Evolutionary conservation across 73 alveolate genomes (phyloP).

Genomic region (Paramecium sexaurelia): DNA sequence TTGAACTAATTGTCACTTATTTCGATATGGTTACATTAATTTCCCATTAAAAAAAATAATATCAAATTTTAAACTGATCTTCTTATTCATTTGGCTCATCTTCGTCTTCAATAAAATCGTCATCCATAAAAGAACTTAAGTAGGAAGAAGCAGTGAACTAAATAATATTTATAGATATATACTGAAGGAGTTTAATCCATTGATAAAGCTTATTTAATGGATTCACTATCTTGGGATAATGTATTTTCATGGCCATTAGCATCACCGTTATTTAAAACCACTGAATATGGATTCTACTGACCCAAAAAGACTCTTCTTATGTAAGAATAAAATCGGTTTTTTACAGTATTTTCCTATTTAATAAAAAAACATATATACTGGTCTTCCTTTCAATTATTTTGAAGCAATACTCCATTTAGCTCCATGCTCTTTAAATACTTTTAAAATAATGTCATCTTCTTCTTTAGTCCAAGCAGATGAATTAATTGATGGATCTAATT

Average conservation of each 20-base stretch:
- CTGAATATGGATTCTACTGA: conserved; percentile 35
- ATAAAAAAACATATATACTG: neutral
- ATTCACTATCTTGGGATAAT: conserved; percentile 10
- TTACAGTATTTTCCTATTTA: conserved; percentile 45
- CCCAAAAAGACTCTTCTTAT: conserved; percentile 48
- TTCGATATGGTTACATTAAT: conserved; percentile 30
- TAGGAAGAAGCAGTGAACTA: conserved; percentile 43
- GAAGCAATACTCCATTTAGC: conserved; percentile 57
- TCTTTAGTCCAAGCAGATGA: neutral
- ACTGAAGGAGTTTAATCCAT: conserved; percentile 45
- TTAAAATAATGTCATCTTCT: conserved; percentile 50
- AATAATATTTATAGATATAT: neutral
- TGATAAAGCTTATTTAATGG: conserved; percentile 28
- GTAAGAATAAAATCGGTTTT: conserved; percentile 49
- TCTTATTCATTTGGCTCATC: neutral
- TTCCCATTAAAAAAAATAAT: conserved; percentile 23
- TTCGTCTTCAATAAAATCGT: conserved; percentile 27
- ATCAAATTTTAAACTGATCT: conserved; percentile 54
- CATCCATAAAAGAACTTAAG: conserved; percentile 43
- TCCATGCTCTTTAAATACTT: conserved; percentile 42
- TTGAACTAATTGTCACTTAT: neutral
- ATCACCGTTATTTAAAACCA: conserved; percentile 24
- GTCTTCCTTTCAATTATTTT: conserved; percentile 53
- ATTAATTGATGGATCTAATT: conserved; percentile 27
- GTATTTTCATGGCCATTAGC: neutral